Evolutionary conservation across 2,329 filamentous ascomycete species (phyloP), one percentile per base, ranked within the genome.

Genomic region (Rhynchosporium secalis): DNA sequence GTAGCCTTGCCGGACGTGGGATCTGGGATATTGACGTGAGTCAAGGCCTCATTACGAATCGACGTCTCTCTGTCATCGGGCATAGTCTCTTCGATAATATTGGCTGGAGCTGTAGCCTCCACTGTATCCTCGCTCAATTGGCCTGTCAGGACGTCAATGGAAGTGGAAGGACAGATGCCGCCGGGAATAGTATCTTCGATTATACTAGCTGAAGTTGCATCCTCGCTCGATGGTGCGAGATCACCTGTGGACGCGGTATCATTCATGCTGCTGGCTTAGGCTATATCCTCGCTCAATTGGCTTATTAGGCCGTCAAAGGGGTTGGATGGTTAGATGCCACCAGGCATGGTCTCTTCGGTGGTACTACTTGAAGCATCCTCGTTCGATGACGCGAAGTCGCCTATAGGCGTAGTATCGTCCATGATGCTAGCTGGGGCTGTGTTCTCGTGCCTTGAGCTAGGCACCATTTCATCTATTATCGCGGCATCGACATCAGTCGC

Each of bases 381-480:
- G 48, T 10, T 52, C 28, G 28, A 31, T 52, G n/a, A 26, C 4
- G 26, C 28, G n/a, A 31, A 15, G 15, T 33, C 28, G 10, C 26
- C 48, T 7, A 20, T 52, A 15, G 15, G 51, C 12, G 33, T 15
- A 31, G 29, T 12, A 43, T 43, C 10, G 41, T 43, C 13, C 12
- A 54, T 54, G 10, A 54, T 40, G 31, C 49, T 54, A 33, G 49
- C 49, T 54, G 13, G 13, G 26, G 49, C 47, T 49, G 20, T 33
- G 28, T 33, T n/a, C 20, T 49, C 20, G 47, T 15, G 15, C 49
- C 13, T 54, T 13, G 13, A 54, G 49, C 49, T 33, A 33, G 49
- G 31, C 49, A 33, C 49, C n/a, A n/a, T n/a, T n/a, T n/a, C n/a
- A 54, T 54, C 49, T 15, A 54, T 54, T 10, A 54, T 40, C 12